Conservation (phyloP, 2,329 filamentous ascomycete genomes). For the Aspergillus calidoustus region DNA sequence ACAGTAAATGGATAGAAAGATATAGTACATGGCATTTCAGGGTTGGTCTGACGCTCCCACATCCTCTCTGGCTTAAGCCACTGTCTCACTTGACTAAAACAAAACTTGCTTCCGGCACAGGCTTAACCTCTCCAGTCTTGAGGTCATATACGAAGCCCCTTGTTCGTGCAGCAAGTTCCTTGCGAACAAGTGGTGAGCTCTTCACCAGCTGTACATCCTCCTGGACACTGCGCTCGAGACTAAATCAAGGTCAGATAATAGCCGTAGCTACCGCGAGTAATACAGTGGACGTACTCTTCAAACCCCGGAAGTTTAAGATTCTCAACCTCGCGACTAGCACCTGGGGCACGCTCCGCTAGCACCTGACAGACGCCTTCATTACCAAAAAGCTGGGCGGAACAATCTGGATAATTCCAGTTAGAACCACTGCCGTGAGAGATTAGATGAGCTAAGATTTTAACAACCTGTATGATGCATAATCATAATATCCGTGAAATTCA, state of each 20-base stretch:
- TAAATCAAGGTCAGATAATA: neutral
- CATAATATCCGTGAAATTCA: neutral
- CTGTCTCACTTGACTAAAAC: neutral
- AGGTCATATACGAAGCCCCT: neutral
- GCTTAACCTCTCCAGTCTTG: neutral
- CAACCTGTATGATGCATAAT: neutral
- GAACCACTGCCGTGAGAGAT: no score
- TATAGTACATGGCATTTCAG: no score
- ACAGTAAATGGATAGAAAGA: no score
- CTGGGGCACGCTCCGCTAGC: neutral
- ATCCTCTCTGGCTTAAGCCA: no score
- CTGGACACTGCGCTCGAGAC: neutral
- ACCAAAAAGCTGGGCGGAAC: neutral
- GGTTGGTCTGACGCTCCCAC: no score
- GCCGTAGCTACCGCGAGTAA: no score
- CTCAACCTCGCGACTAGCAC: neutral
- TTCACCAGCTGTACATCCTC: neutral
- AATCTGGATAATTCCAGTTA: neutral
- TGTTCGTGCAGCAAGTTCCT: neutral
- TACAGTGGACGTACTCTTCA: neutral
- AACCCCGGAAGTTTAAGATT: neutral
- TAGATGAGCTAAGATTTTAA: no score
- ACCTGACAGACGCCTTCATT: neutral
- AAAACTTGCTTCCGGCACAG: neutral
- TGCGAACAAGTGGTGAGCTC: neutral